phyloP scores from a whole-genome alignment of 2,329 filamentous ascomycete genomes.

The Botryosphaeria dothidea region DNA sequence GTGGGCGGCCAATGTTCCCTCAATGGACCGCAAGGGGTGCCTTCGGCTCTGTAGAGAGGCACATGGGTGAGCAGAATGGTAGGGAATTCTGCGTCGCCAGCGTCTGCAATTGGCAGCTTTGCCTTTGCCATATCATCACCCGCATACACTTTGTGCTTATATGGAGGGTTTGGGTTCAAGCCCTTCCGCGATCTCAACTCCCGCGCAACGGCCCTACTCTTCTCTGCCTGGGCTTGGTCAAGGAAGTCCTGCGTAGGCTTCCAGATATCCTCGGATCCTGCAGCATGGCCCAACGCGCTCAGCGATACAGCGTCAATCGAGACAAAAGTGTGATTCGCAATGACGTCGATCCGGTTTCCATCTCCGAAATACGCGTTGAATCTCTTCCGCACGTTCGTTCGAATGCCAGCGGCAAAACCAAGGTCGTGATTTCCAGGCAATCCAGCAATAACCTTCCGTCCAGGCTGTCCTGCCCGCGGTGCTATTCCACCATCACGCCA shows the following conservation, averaged over 20 bases:
- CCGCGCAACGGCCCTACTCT: constrained; percentile 67
- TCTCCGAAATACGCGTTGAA: constrained; percentile 90
- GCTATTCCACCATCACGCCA: constrained; percentile 61
- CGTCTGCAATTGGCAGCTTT: constrained; percentile 36
- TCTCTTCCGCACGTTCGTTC: constrained; percentile 74
- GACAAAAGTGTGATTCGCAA: constrained; percentile 94
- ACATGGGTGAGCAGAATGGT: constrained; percentile 90
- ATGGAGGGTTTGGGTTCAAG: constrained; percentile 55
- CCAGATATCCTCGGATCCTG: constrained; percentile 66
- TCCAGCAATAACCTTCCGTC: constrained; percentile 78
- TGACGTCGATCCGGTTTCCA: constrained; percentile 84
- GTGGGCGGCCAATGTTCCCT: constrained; percentile 81
- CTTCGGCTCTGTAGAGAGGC: constrained; percentile 77
- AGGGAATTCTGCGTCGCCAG: constrained; percentile 66
- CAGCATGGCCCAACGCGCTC: constrained; percentile 66
- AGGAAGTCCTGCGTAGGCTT: constrained; percentile 76
- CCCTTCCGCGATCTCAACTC: constrained; percentile 69
- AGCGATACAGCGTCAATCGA: constrained; percentile 87
- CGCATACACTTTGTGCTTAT: constrained; percentile 62
- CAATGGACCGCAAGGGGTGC: constrained; percentile 82
- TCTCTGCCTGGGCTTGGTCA: constrained; percentile 62
- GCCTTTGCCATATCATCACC: constrained; percentile 43
- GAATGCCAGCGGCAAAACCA: constrained; percentile 84
- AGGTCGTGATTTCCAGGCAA: constrained; percentile 94
- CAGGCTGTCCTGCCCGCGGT: constrained; percentile 61